Conservation (phyloP, 768 basidiomycete genomes). For the Galerina marginata region DNA sequence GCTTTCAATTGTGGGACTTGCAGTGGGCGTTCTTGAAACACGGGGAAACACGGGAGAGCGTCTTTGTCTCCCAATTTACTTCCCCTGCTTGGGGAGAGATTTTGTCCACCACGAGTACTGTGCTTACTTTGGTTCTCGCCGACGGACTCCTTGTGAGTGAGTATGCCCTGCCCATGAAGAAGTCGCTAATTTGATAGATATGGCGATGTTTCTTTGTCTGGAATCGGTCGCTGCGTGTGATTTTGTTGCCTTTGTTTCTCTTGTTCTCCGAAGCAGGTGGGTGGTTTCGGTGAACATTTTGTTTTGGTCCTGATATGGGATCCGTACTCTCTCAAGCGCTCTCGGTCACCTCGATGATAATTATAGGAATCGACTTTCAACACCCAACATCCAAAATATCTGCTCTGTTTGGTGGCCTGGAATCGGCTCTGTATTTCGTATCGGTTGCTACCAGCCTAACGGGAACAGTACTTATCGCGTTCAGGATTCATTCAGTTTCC, state of each 20-base stretch:
- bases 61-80: not conserved
- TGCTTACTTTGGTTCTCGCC: slow-evolving; percentile 2
- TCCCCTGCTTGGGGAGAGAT: slow-evolving; percentile 5
- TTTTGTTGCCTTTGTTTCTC: not conserved
- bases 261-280: not conserved
- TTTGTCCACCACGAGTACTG: not conserved
- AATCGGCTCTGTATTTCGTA: not conserved
- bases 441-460: not conserved
- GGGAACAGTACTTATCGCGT: not conserved
- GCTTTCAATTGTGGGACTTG: slow-evolving; percentile 7
- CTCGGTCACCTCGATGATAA: not conserved
- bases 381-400: not conserved
- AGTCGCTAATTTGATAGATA: not conserved
- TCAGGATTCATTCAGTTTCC: not conserved
- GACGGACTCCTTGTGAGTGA: slow-evolving; percentile 11
- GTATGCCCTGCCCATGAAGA: too few relatives aligned
- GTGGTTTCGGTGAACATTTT: too few relatives aligned
- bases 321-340: too few relatives aligned
- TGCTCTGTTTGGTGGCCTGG: not conserved
- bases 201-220: slow-evolving; percentile 1
- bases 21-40: slow-evolving; percentile 13
- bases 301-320: too few relatives aligned
- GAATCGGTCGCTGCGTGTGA: not conserved
- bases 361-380: not conserved
- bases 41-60: slow-evolving; percentile 9